phyloP scores from a whole-genome alignment of 805 yeast genomes.

The Cyberlindnera subsufficiens region DNA sequence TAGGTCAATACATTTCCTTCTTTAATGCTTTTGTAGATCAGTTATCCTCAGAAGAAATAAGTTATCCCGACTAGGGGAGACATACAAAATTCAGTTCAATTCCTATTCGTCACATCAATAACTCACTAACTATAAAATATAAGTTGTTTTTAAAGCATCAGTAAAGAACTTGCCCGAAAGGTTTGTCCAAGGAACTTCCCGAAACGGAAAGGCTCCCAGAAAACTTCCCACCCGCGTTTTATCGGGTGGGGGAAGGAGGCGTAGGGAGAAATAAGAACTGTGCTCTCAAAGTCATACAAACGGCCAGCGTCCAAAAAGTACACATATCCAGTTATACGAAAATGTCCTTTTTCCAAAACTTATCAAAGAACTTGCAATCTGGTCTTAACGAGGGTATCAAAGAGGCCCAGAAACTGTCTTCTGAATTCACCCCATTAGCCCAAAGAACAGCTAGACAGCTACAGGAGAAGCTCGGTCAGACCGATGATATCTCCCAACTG shows the following conservation, averaged over 20 bases:
- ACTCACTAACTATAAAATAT: too few relatives aligned
- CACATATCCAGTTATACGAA: background rate
- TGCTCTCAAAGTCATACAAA: too few relatives aligned
- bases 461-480: slow-evolving; percentile 75
- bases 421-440: slow-evolving; percentile 65
- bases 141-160: too few relatives aligned
- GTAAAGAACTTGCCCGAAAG: too few relatives aligned
- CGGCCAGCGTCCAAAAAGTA: too few relatives aligned
- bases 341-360: slow-evolving; percentile 26
- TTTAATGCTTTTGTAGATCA: background rate
- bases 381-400: slow-evolving; percentile 26
- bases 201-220: background rate
- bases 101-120: too few relatives aligned
- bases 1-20: slow-evolving; percentile 25
- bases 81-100: too few relatives aligned
- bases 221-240: slow-evolving; percentile 1
- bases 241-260: too few relatives aligned
- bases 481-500: slow-evolving; percentile 76
- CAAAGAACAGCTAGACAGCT: slow-evolving; percentile 75
- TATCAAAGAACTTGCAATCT: slow-evolving; percentile 24
- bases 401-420: slow-evolving; percentile 41
- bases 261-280: too few relatives aligned
- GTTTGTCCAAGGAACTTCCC: too few relatives aligned
- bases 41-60: too few relatives aligned
- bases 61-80: too few relatives aligned